These are phyloP conservation scores for Mrakia frigida DNA, from an alignment of 768 basidiomycete genomes.

Conservation along the genomic window DNA sequence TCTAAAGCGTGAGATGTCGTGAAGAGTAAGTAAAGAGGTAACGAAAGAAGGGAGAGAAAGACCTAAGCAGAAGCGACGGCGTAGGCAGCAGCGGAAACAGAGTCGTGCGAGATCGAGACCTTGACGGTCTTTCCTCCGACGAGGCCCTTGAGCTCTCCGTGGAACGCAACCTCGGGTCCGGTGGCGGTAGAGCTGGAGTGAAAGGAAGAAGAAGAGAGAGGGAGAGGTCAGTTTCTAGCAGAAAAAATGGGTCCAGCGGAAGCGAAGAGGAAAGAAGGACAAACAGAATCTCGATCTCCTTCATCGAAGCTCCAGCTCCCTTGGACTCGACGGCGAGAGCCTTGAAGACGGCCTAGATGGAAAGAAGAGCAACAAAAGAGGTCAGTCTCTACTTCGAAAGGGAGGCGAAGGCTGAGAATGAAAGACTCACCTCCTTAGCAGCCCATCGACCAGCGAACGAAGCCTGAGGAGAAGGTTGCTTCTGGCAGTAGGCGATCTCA, in stretches of 20 bases:
- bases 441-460: conserved; percentile 97
- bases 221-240: background rate
- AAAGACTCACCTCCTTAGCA: conserved; percentile 63
- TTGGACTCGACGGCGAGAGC: conserved; percentile 81
- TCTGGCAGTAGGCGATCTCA: conserved; percentile 77
- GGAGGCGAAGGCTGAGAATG: background rate
- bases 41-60: background rate
- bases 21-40: background rate
- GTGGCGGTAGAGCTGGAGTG: conserved; percentile 19
- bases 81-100: conserved; percentile 24
- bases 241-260: no score
- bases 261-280: background rate
- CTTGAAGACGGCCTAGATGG: conserved; percentile 67
- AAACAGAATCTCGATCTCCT: conserved; percentile 79
- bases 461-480: conserved; percentile 78
- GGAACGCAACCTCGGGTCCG: conserved; percentile 23
- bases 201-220: background rate
- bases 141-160: conserved; percentile 15
- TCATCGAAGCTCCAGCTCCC: conserved; percentile 91
- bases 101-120: conserved; percentile 29
- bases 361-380: background rate
- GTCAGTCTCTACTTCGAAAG: background rate
- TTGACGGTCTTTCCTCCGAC: conserved; percentile 24
- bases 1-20: conserved; percentile 13
- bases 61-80: conserved; percentile 24